Conservation (phyloP, 805 yeast genomes). For the Vanderwaltozyma yarrowii region DNA sequence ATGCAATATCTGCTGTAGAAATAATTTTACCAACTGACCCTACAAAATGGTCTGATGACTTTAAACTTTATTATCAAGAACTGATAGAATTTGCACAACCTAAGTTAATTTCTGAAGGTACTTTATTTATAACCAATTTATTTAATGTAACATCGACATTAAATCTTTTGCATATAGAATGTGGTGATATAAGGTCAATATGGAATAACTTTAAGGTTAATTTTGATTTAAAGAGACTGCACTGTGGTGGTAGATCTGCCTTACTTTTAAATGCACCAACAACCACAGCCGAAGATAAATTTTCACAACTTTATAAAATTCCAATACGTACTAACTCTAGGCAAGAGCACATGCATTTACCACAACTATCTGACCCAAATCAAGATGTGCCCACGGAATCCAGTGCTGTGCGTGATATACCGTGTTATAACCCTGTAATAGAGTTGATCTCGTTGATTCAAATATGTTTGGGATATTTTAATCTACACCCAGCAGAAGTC, state of each 20-base stretch:
- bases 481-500: constrained; percentile 46
- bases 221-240: constrained; percentile 62
- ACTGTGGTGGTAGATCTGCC: constrained; percentile 81
- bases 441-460: constrained; percentile 72
- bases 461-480: constrained; percentile 67
- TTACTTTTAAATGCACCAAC: constrained; percentile 61
- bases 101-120: constrained; percentile 50
- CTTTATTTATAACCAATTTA: constrained; percentile 72
- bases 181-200: constrained; percentile 42
- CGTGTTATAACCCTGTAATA: constrained; percentile 45
- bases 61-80: constrained; percentile 56
- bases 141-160: constrained; percentile 68
- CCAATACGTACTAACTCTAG: constrained; percentile 20
- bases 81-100: constrained; percentile 56
- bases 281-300: constrained; percentile 72
- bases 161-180: constrained; percentile 58
- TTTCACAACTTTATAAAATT: constrained; percentile 61
- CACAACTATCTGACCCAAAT: neutral
- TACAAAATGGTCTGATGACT: constrained; percentile 29
- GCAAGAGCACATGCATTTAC: neutral
- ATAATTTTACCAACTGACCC: constrained; percentile 38
- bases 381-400: neutral
- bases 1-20: constrained; percentile 50
- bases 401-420: neutral
- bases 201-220: constrained; percentile 59